Percentiles rank a stretch among this genome's conserved stretches.
Conservation (phyloP, 2,329 filamentous ascomycete species). For the Trichophyton verrucosum region DNA sequence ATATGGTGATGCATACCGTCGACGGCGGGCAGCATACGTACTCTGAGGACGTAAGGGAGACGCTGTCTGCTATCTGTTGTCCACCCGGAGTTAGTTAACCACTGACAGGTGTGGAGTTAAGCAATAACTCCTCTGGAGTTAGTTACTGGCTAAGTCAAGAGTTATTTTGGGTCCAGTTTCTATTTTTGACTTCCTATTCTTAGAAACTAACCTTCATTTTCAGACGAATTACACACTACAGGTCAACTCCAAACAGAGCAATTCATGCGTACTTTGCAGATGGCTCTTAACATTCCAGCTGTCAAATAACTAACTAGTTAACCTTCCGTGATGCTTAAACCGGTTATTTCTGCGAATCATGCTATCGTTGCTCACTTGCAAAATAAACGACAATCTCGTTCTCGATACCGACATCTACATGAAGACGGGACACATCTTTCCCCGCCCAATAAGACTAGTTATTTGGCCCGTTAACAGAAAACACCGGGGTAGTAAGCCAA, state of each 20-base stretch:
- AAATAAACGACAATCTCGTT: constrained; percentile 3
- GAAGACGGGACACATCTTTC: neutral
- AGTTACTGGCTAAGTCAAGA: no score
- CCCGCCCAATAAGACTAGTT: neutral
- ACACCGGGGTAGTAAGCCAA: neutral
- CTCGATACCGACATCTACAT: neutral
- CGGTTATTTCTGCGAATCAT: constrained; percentile 5
- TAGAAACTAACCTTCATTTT: neutral
- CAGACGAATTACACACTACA: no score
- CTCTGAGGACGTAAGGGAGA: neutral
- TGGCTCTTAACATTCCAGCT: neutral
- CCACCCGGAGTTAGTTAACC: neutral
- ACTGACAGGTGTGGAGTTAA: neutral
- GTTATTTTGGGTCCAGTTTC: neutral
- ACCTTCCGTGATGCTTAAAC: constrained; percentile 1
- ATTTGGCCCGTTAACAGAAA: neutral
- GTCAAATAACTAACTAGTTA: neutral
- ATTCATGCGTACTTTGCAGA: neutral
- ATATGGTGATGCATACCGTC: neutral
- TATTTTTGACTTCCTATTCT: neutral
- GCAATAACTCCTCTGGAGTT: neutral
- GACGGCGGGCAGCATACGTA: neutral
- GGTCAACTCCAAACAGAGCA: no score
- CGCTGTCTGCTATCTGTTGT: neutral
- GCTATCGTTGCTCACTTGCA: constrained; percentile 5